A percentile compares a stretch with the other conserved stretches of the same genome.
Evolutionary conservation across 2,329 filamentous ascomycete species (phyloP).

Genomic region (Microsporum ferrugineum): DNA sequence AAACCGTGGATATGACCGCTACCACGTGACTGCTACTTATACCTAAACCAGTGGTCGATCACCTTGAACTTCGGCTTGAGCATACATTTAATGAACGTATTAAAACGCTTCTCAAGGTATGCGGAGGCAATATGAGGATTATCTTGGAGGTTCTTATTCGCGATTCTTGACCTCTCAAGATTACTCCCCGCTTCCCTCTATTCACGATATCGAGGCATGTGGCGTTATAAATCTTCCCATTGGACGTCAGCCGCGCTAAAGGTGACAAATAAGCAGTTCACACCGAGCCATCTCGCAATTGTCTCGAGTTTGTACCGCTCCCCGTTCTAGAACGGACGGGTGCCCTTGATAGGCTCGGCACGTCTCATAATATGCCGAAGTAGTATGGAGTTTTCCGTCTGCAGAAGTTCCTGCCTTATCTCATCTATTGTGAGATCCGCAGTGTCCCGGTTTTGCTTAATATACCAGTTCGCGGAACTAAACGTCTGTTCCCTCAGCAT

Average conservation of each 20-base stretch:
- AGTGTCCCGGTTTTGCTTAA: neutral
- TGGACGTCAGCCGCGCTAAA: neutral
- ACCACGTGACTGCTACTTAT: neutral
- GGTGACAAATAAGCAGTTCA: neutral
- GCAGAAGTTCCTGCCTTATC: no score
- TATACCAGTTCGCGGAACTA: neutral
- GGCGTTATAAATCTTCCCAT: neutral
- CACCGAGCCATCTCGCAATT: neutral
- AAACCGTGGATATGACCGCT: neutral
- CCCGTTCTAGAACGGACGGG: neutral
- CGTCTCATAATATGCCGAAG: neutral
- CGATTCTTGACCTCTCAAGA: neutral
- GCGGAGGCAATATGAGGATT: neutral
- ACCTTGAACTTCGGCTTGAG: neutral
- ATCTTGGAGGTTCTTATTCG: neutral
- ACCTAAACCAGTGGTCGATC: neutral
- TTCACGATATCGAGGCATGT: neutral
- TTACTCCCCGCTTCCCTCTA: neutral
- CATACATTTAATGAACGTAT: neutral
- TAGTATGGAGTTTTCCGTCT: neutral
- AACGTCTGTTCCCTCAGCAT: neutral
- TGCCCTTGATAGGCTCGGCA: neutral
- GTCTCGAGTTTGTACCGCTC: neutral
- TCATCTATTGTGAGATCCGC: neutral
- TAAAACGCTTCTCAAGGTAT: neutral